A percentile compares a stretch with the other conserved stretches of the same genome.
Conservation (phyloP, 306 rosid species). For the Rosa chinensis region DNA sequence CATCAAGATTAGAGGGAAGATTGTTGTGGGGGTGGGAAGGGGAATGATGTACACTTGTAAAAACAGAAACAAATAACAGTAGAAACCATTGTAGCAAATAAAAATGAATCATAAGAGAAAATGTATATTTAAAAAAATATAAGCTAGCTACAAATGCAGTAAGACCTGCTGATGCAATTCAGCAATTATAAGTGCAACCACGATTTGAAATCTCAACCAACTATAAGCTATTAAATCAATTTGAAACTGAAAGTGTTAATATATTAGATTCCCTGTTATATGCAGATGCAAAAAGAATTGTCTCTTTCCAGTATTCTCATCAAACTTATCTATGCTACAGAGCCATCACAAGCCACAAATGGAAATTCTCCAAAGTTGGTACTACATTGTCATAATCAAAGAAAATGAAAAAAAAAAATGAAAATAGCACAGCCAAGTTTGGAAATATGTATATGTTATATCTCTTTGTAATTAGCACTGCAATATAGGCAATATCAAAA, state of each 20-base stretch:
- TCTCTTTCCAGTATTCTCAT: background rate
- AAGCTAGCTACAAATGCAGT: background rate
- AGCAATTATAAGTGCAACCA: background rate
- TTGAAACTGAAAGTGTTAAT: background rate
- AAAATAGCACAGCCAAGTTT: background rate
- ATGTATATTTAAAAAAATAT: background rate
- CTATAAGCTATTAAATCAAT: background rate
- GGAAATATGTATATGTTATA: background rate
- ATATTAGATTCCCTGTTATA: background rate
- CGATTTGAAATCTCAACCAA: background rate
- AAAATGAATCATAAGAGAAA: background rate
- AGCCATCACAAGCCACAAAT: background rate
- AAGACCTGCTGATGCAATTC: background rate
- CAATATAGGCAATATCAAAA: conserved; percentile 12
- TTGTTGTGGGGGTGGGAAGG: background rate
- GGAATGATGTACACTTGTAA: background rate
- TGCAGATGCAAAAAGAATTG: background rate
- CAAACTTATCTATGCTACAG: conserved; percentile 2
- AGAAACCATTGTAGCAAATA: background rate
- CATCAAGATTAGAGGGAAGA: background rate
- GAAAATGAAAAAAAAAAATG: background rate
- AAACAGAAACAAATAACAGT: background rate
- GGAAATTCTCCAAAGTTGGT: background rate
- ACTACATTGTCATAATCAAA: background rate
- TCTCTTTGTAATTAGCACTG: conserved; percentile 1